phyloP scores from a whole-genome alignment of 805 yeast species.

The Metschnikowia lunata region DNA sequence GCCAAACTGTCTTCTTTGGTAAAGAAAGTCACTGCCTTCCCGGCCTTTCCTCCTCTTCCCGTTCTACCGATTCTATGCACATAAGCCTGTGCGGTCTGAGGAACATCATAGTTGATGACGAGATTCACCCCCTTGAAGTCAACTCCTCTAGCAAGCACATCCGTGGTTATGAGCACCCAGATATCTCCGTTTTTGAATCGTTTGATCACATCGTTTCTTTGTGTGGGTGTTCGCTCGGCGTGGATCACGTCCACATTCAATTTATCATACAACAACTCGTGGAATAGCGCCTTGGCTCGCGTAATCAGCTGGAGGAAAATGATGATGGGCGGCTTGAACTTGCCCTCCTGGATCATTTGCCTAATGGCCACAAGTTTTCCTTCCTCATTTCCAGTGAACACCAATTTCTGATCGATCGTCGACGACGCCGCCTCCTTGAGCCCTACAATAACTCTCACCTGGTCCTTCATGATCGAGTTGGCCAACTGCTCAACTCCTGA shows the following conservation, averaged over 20 bases:
- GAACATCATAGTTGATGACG: slow-evolving; percentile 95
- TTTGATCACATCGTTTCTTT: slow-evolving; percentile 80
- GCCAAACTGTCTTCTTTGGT: slow-evolving; percentile 81
- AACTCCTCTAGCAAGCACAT: slow-evolving; percentile 92
- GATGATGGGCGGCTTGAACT: slow-evolving; percentile 86
- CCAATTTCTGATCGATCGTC: slow-evolving; percentile 75
- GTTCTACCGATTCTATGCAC: slow-evolving; percentile 99
- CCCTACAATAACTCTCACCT: slow-evolving; percentile 84
- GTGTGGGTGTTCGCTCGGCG: slow-evolving; percentile 86
- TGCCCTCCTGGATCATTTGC: slow-evolving; percentile 79
- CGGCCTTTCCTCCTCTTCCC: slow-evolving; percentile 88
- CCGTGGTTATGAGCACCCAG: slow-evolving; percentile 97
- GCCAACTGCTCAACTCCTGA: slow-evolving; percentile 90
- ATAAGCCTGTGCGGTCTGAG: slow-evolving; percentile 87
- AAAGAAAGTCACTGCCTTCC: slow-evolving; percentile 86
- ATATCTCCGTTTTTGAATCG: slow-evolving; percentile 84
- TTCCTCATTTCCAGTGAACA: slow-evolving; percentile 88
- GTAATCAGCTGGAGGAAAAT: slow-evolving; percentile 88
- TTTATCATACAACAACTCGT: slow-evolving; percentile 87
- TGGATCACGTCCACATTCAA: slow-evolving; percentile 93
- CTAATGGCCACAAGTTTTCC: slow-evolving; percentile 93
- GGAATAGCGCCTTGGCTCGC: slow-evolving; percentile 92
- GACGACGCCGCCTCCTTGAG: slow-evolving; percentile 89
- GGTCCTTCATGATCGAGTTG: slow-evolving; percentile 75
- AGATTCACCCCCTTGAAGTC: slow-evolving; percentile 94